phyloP scores from a whole-genome alignment of 805 yeast species.

The Spathaspora gorwiae region DNA sequence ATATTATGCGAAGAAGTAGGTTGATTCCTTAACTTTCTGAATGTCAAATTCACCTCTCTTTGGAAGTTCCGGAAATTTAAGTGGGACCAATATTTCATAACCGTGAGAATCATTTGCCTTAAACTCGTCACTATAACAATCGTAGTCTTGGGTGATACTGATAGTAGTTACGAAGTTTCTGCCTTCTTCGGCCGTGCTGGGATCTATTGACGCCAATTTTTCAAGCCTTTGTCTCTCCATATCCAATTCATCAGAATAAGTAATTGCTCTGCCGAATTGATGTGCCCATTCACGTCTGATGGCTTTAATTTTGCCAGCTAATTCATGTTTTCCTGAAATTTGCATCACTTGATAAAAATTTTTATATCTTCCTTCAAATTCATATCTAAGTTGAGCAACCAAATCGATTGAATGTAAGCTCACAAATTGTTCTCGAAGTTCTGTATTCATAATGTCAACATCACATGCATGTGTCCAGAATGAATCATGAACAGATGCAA shows the following conservation, averaged over 20 bases:
- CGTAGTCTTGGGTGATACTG: conserved; percentile 43
- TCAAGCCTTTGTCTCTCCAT: conserved; percentile 63
- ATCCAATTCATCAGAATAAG: conserved; percentile 68
- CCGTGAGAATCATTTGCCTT: conserved; percentile 14
- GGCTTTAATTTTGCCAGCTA: conserved; percentile 46
- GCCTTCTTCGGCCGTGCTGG: conserved; percentile 46
- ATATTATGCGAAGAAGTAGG: conserved; percentile 63
- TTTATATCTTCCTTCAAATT: conserved; percentile 75
- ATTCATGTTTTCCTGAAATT: conserved; percentile 48
- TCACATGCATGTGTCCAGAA: conserved; percentile 96
- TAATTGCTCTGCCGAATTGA: conserved; percentile 50
- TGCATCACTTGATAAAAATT: conserved; percentile 60
- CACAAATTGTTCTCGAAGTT: conserved; percentile 76
- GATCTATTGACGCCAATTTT: conserved; percentile 49
- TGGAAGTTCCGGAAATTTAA: conserved; percentile 69
- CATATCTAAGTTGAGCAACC: conserved; percentile 64
- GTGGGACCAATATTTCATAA: conserved; percentile 56
- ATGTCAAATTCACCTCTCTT: conserved; percentile 83
- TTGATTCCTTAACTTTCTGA: conserved; percentile 60
- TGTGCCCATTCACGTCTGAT: conserved; percentile 47
- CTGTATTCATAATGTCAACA: conserved; percentile 63
- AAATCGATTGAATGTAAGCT: conserved; percentile 70
- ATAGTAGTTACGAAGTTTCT: conserved; percentile 64
- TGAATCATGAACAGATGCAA: conserved; percentile 96
- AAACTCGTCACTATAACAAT: conserved; percentile 8